Evolutionary conservation across 2,329 filamentous ascomycete species (phyloP).

Genomic region (Calycina marina): DNA sequence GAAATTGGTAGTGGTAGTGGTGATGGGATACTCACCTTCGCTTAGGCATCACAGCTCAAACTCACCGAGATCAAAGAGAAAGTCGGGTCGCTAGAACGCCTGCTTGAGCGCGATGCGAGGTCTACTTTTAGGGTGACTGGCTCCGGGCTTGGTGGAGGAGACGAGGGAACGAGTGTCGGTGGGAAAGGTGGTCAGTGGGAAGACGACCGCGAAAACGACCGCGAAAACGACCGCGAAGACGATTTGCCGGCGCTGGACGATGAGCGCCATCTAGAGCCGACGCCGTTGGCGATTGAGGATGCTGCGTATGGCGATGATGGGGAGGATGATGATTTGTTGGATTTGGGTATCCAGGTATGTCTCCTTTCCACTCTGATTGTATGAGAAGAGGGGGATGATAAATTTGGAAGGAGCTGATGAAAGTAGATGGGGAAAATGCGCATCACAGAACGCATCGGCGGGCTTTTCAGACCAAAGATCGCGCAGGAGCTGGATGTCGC

Average conservation of each 20-base stretch:
- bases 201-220: too few relatives aligned
- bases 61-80: conserved; percentile 68
- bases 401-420: too few relatives aligned
- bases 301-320: conserved; percentile 51
- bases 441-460: conserved; percentile 61
- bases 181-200: too few relatives aligned
- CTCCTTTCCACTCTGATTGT: too few relatives aligned
- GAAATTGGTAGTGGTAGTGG: too few relatives aligned
- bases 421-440: conserved; percentile 57
- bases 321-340: conserved; percentile 52
- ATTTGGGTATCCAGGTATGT: too few relatives aligned
- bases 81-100: conserved; percentile 55
- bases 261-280: conserved; percentile 49
- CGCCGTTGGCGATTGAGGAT: conserved; percentile 47
- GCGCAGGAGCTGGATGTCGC: conserved; percentile 50
- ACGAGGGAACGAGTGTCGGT: too few relatives aligned
- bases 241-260: conserved; percentile 31
- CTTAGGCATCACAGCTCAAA: conserved; percentile 53
- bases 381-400: too few relatives aligned
- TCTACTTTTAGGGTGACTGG: conserved; percentile 12
- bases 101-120: conserved; percentile 51
- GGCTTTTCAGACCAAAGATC: conserved; percentile 55
- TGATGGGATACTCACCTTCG: too few relatives aligned
- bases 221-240: too few relatives aligned
- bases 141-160: background rate